phyloP scores from a whole-genome alignment of 2,329 filamentous ascomycete species.

The Xylariaceae sp. region DNA sequence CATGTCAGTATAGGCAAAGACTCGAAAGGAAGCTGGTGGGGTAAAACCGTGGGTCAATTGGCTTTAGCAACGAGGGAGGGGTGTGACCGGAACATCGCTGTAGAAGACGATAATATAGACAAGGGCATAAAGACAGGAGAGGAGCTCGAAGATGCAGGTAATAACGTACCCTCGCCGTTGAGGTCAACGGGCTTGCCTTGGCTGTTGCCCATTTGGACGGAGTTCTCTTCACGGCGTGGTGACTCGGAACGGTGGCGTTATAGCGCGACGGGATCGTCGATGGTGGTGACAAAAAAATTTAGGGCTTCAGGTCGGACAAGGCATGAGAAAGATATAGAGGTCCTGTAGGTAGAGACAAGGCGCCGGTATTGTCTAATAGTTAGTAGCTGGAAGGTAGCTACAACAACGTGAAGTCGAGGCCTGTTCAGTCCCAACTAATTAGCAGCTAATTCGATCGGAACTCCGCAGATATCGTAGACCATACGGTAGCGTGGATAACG shows the following conservation, averaged over 20 bases:
- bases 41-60: background rate
- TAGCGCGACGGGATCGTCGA: slow-evolving; percentile 4
- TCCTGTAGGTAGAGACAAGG: background rate
- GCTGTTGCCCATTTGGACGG: slow-evolving; percentile 74
- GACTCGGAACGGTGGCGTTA: slow-evolving; percentile 1
- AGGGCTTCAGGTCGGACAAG: slow-evolving; percentile 13
- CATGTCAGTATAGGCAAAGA: slow-evolving; percentile 9
- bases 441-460: slow-evolving; percentile 17
- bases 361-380: background rate
- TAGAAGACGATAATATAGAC: background rate
- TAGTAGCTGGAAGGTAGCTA: background rate
- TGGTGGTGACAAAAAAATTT: slow-evolving; percentile 5
- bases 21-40: background rate
- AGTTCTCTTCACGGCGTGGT: slow-evolving; percentile 9
- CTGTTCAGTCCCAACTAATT: slow-evolving; percentile 16
- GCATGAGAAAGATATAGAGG: slow-evolving; percentile 13
- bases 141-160: background rate
- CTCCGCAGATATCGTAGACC: background rate
- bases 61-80: background rate
- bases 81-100: background rate
- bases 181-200: slow-evolving; percentile 90
- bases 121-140: background rate
- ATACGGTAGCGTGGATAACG: background rate
- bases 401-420: background rate
- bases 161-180: slow-evolving; percentile 77